Evolutionary conservation across 768 basidiomycete species (phyloP).

Genomic region (Piloderma croceum): DNA sequence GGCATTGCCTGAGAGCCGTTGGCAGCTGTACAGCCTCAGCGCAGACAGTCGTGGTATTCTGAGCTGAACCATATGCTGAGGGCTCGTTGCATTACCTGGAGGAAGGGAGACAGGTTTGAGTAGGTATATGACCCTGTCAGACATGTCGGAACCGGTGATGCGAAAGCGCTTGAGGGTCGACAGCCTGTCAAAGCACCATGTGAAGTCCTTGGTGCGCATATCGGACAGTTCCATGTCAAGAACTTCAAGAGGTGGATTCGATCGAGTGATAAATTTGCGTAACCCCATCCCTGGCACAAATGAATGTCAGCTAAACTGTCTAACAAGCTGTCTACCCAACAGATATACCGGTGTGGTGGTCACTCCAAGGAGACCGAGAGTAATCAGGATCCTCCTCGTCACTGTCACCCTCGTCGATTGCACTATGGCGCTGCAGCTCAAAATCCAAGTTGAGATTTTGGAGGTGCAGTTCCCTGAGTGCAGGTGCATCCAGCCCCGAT

Average conservation of each 20-base stretch:
- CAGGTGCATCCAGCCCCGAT: conserved; percentile 57
- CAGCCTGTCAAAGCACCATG: conserved; percentile 57
- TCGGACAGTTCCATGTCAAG: conserved; percentile 80
- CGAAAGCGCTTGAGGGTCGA: conserved; percentile 53
- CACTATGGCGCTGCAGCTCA: conserved; percentile 24
- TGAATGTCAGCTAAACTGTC: too few species aligned
- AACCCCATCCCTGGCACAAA: too few species aligned
- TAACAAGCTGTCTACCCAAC: too few species aligned
- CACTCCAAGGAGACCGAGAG: conserved; percentile 73
- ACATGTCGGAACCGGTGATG: conserved; percentile 80
- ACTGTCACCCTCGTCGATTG: conserved; percentile 49
- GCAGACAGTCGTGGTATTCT: conserved; percentile 50
- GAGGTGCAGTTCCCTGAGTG: conserved; percentile 55
- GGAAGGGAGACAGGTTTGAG: conserved; percentile 37
- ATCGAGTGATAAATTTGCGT: conserved; percentile 55
- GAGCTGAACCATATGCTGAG: conserved; percentile 25
- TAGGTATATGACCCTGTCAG: conserved; percentile 59
- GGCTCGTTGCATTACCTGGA: conserved; percentile 8
- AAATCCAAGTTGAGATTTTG: conserved; percentile 64
- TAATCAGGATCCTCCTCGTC: conserved; percentile 71
- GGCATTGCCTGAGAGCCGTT: conserved; percentile 53
- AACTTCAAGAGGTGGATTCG: conserved; percentile 54
- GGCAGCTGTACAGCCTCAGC: conserved; percentile 57
- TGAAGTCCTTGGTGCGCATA: conserved; percentile 80
- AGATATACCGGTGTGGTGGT: conserved; percentile 75